Conservation (phyloP, 2,329 filamentous ascomycete genomes). For the Colletotrichum chrysophilum region DNA sequence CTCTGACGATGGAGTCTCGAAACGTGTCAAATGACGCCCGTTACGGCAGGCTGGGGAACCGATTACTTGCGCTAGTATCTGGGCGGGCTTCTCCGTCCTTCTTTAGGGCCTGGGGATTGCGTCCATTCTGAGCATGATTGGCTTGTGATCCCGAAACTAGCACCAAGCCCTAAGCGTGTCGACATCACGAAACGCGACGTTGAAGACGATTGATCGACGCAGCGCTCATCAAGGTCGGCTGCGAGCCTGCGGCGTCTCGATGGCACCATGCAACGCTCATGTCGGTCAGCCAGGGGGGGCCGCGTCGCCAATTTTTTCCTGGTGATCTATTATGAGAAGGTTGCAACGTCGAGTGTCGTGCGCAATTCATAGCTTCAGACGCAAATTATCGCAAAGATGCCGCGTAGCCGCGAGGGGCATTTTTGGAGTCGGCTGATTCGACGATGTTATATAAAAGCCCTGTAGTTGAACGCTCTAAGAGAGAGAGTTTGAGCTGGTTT, state of each 20-base stretch:
- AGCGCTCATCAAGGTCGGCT: neutral
- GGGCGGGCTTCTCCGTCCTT: neutral
- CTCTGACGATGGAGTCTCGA: neutral
- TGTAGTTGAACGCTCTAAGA: neutral
- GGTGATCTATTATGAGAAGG: neutral
- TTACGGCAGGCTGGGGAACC: neutral
- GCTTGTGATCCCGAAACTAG: neutral
- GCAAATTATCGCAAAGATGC: neutral
- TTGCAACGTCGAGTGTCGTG: neutral
- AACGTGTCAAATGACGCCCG: neutral
- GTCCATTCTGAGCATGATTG: neutral
- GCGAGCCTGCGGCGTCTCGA: neutral
- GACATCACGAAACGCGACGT: neutral
- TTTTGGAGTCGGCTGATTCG: neutral
- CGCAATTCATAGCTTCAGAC: neutral
- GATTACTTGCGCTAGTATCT: neutral
- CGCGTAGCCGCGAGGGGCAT: neutral
- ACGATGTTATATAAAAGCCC: neutral
- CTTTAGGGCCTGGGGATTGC: neutral
- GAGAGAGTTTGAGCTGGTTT: slow-evolving; percentile 13
- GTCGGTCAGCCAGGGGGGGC: neutral
- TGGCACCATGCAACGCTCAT: neutral
- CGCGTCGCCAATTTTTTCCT: neutral
- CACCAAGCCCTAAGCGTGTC: neutral
- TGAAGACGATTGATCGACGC: neutral